phyloP scores from a whole-genome alignment of 139 green algal genomes.

The Micractinium conductrix region DNA sequence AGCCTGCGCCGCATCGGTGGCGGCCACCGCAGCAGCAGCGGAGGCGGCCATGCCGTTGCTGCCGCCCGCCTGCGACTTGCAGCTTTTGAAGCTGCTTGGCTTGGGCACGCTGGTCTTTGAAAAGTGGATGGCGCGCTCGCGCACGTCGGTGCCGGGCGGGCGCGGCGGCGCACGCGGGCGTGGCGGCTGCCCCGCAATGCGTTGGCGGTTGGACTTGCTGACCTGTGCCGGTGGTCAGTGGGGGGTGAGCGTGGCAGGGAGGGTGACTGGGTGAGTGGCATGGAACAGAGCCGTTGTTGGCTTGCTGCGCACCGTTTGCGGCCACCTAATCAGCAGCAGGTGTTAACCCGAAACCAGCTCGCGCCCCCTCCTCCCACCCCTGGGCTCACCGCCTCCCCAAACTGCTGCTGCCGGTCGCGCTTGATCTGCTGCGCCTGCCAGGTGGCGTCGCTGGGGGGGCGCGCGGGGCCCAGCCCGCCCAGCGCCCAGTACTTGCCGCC shows the following conservation, averaged over 20 bases:
- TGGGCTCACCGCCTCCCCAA: slow-evolving; percentile 42
- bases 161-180: neutral
- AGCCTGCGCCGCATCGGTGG: neutral
- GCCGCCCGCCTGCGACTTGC: neutral
- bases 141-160: neutral
- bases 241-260: neutral
- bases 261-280: too few species aligned
- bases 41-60: neutral
- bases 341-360: neutral
- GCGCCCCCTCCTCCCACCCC: neutral
- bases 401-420: slow-evolving; percentile 59
- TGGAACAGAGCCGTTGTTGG: too few species aligned
- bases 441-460: slow-evolving; percentile 43
- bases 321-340: too few species aligned
- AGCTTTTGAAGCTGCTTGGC: slow-evolving; percentile 8
- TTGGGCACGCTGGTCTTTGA: slow-evolving; percentile 1
- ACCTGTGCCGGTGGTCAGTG: neutral
- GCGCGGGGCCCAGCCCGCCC: slow-evolving; percentile 69
- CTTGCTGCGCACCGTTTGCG: too few species aligned
- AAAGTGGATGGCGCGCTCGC: neutral
- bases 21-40: neutral
- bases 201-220: slow-evolving; percentile 13
- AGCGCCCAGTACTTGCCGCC: slow-evolving; percentile 73
- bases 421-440: slow-evolving; percentile 52
- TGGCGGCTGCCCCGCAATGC: neutral